Percentiles rank a stretch among this genome's conserved stretches.
These are phyloP conservation scores for Erythrobasidium hasegawianum DNA, from an alignment of 1,284 basidiomycete species.

Conservation along the genomic window DNA sequence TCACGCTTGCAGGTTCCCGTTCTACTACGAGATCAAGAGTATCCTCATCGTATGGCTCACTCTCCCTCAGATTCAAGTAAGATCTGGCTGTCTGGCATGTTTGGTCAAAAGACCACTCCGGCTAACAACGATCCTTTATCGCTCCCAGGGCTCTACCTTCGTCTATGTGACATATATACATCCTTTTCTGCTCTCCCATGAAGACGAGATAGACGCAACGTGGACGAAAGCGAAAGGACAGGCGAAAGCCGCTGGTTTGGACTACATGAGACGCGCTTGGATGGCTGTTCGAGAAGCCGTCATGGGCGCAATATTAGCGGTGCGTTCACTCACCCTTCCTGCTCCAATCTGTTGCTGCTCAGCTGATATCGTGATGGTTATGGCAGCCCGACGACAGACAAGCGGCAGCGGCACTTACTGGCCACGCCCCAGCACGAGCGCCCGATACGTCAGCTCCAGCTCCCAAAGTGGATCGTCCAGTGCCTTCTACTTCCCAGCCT, in stretches of 20 bases:
- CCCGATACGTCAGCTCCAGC: not conserved
- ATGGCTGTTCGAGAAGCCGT: slow-evolving; percentile 57
- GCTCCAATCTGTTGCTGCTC: too few species aligned
- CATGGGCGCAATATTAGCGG: slow-evolving; percentile 44
- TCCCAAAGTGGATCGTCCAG: too few species aligned
- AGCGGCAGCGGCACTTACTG: slow-evolving; percentile 52
- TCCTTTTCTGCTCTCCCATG: slow-evolving; percentile 72
- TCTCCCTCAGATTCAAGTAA: slow-evolving; percentile 69
- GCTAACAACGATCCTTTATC: not conserved
- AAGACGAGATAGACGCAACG: slow-evolving; percentile 71
- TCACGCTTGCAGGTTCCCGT: slow-evolving; percentile 74
- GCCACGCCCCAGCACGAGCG: slow-evolving; percentile 42
- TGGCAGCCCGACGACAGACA: slow-evolving; percentile 16
- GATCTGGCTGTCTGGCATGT: too few species aligned
- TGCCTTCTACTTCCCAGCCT: not conserved
- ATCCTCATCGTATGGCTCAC: slow-evolving; percentile 80
- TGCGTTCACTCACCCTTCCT: slow-evolving; percentile 35
- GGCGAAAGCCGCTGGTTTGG: slow-evolving; percentile 60
- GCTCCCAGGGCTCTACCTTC: slow-evolving; percentile 65
- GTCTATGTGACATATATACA: slow-evolving; percentile 70
- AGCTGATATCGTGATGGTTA: too few species aligned
- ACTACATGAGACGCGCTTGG: slow-evolving; percentile 57
- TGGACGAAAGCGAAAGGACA: slow-evolving; percentile 53
- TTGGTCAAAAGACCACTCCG: too few species aligned
- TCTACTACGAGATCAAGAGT: slow-evolving; percentile 79